Conservation (phyloP, 805 yeast genomes). For the Isabelozyma rhagii region DNA sequence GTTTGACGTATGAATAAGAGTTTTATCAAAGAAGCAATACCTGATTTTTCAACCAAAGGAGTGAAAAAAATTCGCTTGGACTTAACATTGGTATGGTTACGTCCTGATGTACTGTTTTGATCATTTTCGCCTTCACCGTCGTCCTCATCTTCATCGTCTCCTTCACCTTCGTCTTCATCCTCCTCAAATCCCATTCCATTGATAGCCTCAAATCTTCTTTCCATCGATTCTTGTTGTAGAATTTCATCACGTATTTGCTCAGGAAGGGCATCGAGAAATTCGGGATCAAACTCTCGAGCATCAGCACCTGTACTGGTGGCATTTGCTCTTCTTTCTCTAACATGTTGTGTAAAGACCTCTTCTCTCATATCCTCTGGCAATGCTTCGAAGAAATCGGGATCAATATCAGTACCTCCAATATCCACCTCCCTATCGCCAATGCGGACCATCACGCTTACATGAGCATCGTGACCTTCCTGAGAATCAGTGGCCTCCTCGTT, state of each 20-base stretch:
- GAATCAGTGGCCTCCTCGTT: conserved; percentile 9
- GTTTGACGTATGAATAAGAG: conserved; percentile 72
- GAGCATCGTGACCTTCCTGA: conserved; percentile 2
- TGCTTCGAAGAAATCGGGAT: conserved; percentile 86
- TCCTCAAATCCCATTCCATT: conserved; percentile 20
- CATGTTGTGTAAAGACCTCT: conserved; percentile 83
- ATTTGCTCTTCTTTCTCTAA: conserved; percentile 68
- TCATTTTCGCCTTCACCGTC: conserved; percentile 11
- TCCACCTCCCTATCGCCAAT: conserved; percentile 81
- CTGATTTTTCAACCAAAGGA: conserved; percentile 71
- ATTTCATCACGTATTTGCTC: conserved; percentile 62
- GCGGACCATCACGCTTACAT: conserved; percentile 59
- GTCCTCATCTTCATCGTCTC: conserved; percentile 16
- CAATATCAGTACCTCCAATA: conserved; percentile 86
- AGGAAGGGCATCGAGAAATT: conserved; percentile 78
- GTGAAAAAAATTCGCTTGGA: conserved; percentile 46
- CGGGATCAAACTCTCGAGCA: conserved; percentile 71
- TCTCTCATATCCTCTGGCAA: conserved; percentile 91
- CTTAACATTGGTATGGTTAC: conserved; percentile 7
- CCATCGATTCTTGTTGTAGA: conserved; percentile 52
- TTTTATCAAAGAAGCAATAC: conserved; percentile 69
- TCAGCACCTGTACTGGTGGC: conserved; percentile 41
- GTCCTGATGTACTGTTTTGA: not conserved
- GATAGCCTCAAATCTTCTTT: conserved; percentile 31
- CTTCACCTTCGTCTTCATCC: conserved; percentile 18